Percentiles rank a stretch among this genome's conserved stretches.
Evolutionary conservation across 2,329 filamentous ascomycete species (phyloP).

Genomic region (Stachybotrys elegans): DNA sequence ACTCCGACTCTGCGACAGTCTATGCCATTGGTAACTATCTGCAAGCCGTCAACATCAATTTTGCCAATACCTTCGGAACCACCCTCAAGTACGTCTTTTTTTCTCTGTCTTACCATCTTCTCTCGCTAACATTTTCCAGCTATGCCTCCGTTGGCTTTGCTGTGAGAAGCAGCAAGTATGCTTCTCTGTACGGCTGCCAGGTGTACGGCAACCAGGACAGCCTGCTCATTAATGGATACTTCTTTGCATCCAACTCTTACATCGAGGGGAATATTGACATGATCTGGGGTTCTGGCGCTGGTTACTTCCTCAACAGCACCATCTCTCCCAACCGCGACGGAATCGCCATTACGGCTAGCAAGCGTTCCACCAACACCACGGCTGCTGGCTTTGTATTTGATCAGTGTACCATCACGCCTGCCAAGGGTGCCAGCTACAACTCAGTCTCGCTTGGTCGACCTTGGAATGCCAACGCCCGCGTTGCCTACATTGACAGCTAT

Average conservation of each 20-base stretch:
- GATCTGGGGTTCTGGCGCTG: constrained; percentile 35
- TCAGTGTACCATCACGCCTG: constrained; percentile 23
- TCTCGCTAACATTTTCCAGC: too few relatives aligned
- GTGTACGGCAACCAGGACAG: constrained; percentile 46
- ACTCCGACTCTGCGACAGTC: too few relatives aligned
- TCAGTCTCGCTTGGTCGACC: too few relatives aligned
- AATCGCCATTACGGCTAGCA: constrained; percentile 26
- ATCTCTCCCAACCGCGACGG: constrained; percentile 24
- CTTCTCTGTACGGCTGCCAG: constrained; percentile 38
- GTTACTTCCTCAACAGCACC: constrained; percentile 33
- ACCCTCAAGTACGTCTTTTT: too few relatives aligned
- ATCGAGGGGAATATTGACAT: constrained; percentile 45
- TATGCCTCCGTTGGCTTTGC: too few relatives aligned
- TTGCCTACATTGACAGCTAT: too few relatives aligned
- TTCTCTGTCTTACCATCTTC: too few relatives aligned
- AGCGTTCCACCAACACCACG: constrained; percentile 30
- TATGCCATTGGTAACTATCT: too few relatives aligned
- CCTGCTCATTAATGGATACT: constrained; percentile 38
- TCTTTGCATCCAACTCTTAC: constrained; percentile 39
- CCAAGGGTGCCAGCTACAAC: constrained; percentile 17
- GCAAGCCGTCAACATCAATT: too few relatives aligned
- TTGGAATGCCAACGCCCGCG: too few relatives aligned
- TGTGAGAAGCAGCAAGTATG: too few relatives aligned
- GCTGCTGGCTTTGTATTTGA: constrained; percentile 28
- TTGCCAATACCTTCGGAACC: too few relatives aligned